A percentile compares a stretch with the other conserved stretches of the same genome.
Conservation (phyloP, 202 grass and related monocot species). For the Carex sylvatica region DNA sequence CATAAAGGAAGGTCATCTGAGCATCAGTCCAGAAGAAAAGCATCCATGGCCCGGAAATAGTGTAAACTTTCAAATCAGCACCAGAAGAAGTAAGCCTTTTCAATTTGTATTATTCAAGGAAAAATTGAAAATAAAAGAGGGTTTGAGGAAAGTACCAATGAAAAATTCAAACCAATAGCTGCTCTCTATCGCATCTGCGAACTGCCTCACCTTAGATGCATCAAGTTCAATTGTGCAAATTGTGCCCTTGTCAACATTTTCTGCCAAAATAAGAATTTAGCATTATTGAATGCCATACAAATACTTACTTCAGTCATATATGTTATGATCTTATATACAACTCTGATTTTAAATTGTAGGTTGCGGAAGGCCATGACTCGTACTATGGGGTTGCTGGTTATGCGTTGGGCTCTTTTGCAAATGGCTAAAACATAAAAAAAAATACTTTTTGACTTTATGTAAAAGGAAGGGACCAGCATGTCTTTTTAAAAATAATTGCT, state of each 20-base stretch:
- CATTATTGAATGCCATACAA: neutral
- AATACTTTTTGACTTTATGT: neutral
- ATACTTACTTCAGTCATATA: neutral
- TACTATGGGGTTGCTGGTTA: neutral
- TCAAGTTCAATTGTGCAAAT: slow-evolving; percentile 89
- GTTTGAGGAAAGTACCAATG: slow-evolving; percentile 52
- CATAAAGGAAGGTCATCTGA: slow-evolving; percentile 96
- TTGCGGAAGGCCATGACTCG: neutral
- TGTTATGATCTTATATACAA: neutral
- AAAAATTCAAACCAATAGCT: slow-evolving; percentile 97
- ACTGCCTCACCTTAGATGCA: slow-evolving; percentile 57
- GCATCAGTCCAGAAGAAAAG: slow-evolving; percentile 22
- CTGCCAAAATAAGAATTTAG: slow-evolving; percentile 44
- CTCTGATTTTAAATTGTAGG: neutral
- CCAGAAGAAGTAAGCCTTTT: slow-evolving; percentile 12
- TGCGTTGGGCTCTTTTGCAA: neutral
- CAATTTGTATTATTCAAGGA: neutral
- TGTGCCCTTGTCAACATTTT: slow-evolving; percentile 69
- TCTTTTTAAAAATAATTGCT: neutral
- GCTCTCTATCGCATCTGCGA: slow-evolving; percentile 82
- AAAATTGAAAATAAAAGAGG: slow-evolving; percentile 16
- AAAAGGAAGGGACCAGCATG: too few species aligned
- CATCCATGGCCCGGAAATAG: slow-evolving; percentile 14
- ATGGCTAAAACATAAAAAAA: neutral
- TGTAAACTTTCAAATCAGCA: slow-evolving; percentile 14